Base-by-base conservation (phyloP, 2,329 filamentous ascomycete species). In the Calonectria fujianensis region DNA sequence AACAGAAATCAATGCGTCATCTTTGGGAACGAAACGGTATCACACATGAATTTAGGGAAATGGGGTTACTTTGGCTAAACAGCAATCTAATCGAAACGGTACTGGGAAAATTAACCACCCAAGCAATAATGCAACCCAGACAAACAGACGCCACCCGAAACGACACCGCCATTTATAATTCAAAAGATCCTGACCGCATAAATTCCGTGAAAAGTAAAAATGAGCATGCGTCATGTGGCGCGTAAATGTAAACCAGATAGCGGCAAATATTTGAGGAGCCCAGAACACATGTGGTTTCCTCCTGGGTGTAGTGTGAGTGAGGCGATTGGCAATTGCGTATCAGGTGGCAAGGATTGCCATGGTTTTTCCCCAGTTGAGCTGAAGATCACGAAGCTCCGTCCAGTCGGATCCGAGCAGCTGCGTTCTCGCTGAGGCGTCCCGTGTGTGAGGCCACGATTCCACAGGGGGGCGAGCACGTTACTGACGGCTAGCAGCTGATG, bases 301-400 rank as follows among this genome's bases (percentile, higher is more conserved):
- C 57, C 24, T 9, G 6, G 35, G 29, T 3, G 14, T 11, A 29
- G 16, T 63, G 14, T 10, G 16, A 41, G 57, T 63, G 37, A 41
- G 14, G 35, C 37, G 57, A 63, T 41, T 61, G 37, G 57, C 20
- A 37, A 41, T 31, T 63, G 57, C 57, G 35, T 41, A 29, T 20
- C 35, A 41, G 27, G 57, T 63, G 57, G 57, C 57, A 31, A 63
- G 24, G 35, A 63, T 63, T 63, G 57, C 29, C 57, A 24, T 63
- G 37, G 35, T 6, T 29, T 41, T 61, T 57, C 18, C 57, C 35
- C 24, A 41, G 35, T 63, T 8, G 35, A 39, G 57, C 35, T 29
- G 35, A 39, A 41, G 18, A 41, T 37, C n/a, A 45, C 16, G 35
- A 41, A 9, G 35, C 14, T 29, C 39, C 16, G 35, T 41, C 57